Evolutionary conservation across 257 asterid species (phyloP).

Genomic region (Pogostemon cablin): DNA sequence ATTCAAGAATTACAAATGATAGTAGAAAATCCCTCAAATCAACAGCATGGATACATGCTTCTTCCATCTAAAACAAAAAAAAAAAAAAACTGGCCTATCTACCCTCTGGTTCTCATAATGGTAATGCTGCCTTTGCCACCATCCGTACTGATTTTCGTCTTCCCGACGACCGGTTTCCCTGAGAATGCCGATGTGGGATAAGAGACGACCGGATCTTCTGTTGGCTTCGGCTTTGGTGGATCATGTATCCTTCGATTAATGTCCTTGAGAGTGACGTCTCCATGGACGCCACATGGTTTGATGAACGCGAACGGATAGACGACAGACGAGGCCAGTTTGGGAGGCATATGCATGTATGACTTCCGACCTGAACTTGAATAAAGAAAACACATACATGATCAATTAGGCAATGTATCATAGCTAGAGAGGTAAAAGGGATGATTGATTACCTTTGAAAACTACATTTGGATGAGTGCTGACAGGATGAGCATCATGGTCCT

Average conservation of each 20-base stretch:
- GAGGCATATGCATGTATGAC: constrained; percentile 67
- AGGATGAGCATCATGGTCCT: constrained; percentile 46
- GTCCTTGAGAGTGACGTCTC: constrained; percentile 86
- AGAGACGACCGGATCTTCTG: constrained; percentile 40
- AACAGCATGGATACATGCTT: neutral
- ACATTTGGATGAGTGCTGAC: constrained; percentile 54
- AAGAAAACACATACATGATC: neutral
- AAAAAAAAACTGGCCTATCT: constrained; percentile 7
- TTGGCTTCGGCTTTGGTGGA: constrained; percentile 59
- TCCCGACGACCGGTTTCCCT: constrained; percentile 92
- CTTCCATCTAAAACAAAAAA: neutral
- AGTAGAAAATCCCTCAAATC: neutral
- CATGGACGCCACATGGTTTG: constrained; percentile 78
- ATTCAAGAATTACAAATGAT: constrained; percentile 2
- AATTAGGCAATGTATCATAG: too few species aligned
- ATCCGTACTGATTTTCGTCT: constrained; percentile 83
- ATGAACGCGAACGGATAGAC: constrained; percentile 78
- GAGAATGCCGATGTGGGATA: constrained; percentile 84
- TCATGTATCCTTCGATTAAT: constrained; percentile 70
- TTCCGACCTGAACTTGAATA: constrained; percentile 56
- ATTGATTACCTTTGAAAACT: constrained; percentile 63
- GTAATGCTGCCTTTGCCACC: constrained; percentile 94
- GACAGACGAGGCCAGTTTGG: constrained; percentile 60
- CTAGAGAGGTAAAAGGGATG: neutral
- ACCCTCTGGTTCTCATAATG: constrained; percentile 84